phyloP scores from a whole-genome alignment of 129 eudicot genomes.

The Smallanthus sonchifolius region DNA sequence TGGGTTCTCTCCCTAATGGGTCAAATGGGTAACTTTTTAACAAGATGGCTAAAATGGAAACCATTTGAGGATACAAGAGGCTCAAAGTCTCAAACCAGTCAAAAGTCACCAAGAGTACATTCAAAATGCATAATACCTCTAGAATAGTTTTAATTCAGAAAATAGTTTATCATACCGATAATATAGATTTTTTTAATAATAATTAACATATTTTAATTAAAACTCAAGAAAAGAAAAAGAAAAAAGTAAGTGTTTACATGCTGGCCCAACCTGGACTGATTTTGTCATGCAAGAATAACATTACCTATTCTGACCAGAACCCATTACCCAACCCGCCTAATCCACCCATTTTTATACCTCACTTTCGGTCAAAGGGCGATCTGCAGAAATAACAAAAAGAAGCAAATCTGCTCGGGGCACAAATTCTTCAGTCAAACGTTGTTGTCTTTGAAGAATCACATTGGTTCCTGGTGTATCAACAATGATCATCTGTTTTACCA shows the following conservation, averaged over 20 bases:
- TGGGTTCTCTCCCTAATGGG: background rate
- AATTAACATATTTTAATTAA: no score
- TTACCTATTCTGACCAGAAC: background rate
- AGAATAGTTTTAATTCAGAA: background rate
- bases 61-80: background rate
- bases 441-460: constrained; percentile 98
- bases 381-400: constrained; percentile 91
- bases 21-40: background rate
- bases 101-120: background rate
- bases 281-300: background rate
- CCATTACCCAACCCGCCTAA: background rate
- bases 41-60: background rate
- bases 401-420: constrained; percentile 96
- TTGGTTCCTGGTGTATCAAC: constrained; percentile 98
- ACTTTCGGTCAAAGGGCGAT: constrained; percentile 94
- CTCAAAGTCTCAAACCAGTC: background rate
- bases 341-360: constrained; percentile 50
- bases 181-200: background rate
- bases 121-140: background rate
- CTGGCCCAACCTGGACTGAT: background rate
- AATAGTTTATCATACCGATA: background rate
- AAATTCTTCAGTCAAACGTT: constrained; percentile 92
- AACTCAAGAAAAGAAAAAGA: background rate
- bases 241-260: background rate
- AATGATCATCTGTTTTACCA: constrained; percentile 69